Evolutionary conservation across 169 alveolate genomes (phyloP), one percentile per base, ranked within the genome.

Genomic region (Plasmodium billcollinsi): DNA sequence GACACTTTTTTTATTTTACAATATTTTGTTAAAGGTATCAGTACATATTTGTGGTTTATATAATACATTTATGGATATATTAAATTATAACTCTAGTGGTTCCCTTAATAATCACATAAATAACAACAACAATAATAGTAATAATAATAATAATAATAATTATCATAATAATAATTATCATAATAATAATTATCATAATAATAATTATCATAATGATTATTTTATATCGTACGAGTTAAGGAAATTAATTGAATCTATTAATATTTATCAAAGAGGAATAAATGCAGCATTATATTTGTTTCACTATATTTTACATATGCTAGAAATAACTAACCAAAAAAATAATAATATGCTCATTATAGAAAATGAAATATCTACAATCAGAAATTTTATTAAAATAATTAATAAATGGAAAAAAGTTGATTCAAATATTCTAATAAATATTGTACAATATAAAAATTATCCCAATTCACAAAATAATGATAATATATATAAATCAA

Each of bases 11-110:
- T 80, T 66, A 47, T 56, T 80, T 33, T 52, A 80, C 45, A 80
- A 80, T 12, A 11, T 65, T 7, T 80, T 80, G 47, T 26, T 67
- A 14, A 56, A 29, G 12, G 54, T 80, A 63, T 56, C 73, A 54
- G 24, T 80, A 0, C 90, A 80, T 80, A 80, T 80, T 24, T 66
- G 56, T 15, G 39, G 63, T 20, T 61, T 80, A 56, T 80, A 66
- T 80, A 80, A 72, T 21, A 80, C 69, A 5, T 80, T 76, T 50
- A 65, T 72, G 9, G 67, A 80, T 33, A 26, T 80, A 43, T 39
- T 80, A 18, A 67, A 72, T 24, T 61, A 56, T 14, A 24, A 80
- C 56, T 80, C 69, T 49, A 49, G 65, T 18, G 47, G 33, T 5
- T 5, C 56, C 12, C 26, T 49, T 33, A 66, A 12, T 59, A 45